These are phyloP conservation scores for Podila minutissima DNA, from an alignment of 192 early-diverging fungal genomes.

Conservation along the genomic window DNA sequence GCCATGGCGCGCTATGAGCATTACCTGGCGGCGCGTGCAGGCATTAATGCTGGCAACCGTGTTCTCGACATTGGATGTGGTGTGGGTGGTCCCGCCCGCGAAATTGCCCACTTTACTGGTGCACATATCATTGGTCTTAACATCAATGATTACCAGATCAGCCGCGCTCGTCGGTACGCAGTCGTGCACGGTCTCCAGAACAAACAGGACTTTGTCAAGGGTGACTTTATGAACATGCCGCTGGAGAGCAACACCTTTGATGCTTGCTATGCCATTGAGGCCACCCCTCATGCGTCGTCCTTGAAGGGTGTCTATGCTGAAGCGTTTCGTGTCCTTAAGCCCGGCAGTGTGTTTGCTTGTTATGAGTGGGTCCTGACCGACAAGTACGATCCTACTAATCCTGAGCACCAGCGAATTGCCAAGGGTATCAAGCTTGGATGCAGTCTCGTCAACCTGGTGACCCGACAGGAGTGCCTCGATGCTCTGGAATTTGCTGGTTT, in stretches of 20 bases:
- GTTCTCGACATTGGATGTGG: constrained; percentile 92
- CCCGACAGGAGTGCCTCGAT: constrained; percentile 55
- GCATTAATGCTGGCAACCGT: constrained; percentile 69
- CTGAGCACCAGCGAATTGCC: constrained; percentile 75
- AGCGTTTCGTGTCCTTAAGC: constrained; percentile 89
- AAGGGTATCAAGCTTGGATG: constrained; percentile 76
- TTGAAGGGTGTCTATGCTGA: constrained; percentile 86
- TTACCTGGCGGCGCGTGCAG: constrained; percentile 74
- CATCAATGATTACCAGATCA: constrained; percentile 94
- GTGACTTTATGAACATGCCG: constrained; percentile 82
- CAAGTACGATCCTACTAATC: constrained; percentile 80
- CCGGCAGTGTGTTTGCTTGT: constrained; percentile 85
- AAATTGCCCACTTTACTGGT: constrained; percentile 79
- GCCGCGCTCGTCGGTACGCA: constrained; percentile 79
- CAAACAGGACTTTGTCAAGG: constrained; percentile 70
- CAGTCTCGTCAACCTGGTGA: constrained; percentile 21
- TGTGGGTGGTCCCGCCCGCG: constrained; percentile 90
- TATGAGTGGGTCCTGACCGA: constrained; percentile 95
- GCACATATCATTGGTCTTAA: constrained; percentile 89
- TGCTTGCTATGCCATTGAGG: constrained; percentile 89
- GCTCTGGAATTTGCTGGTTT: constrained; percentile 84
- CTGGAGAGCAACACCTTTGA: constrained; percentile 79
- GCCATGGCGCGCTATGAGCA: constrained; percentile 89
- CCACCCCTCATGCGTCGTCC: constrained; percentile 85
- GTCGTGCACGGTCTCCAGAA: constrained; percentile 72